Evolutionary conservation across 2,329 filamentous ascomycete species (phyloP).

Genomic region (Aspergillus sclerotialis): DNA sequence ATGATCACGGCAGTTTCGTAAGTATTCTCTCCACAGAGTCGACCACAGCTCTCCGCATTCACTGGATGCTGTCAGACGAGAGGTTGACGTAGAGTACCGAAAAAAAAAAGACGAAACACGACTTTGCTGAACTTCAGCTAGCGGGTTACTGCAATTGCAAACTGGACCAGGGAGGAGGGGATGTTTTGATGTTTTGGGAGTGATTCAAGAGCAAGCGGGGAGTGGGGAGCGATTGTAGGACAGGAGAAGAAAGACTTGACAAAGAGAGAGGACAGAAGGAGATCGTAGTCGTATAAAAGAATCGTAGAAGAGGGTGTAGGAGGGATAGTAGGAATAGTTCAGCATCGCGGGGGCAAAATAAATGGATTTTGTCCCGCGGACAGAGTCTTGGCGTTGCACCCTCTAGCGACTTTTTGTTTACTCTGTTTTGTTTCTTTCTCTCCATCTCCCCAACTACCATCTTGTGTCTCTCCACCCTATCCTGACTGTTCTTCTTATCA

Average conservation of each 20-base stretch:
- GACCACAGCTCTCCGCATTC: background rate
- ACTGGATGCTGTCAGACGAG: background rate
- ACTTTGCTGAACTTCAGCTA: too few species aligned
- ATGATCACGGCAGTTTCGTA: slow-evolving; percentile 35
- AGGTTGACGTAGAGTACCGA: background rate
- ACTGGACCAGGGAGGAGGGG: slow-evolving; percentile 1
- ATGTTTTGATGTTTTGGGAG: background rate
- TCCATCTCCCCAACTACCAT: slow-evolving; percentile 3
- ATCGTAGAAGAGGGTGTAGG: background rate
- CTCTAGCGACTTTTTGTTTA: slow-evolving; percentile 21
- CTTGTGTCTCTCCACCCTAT: background rate
- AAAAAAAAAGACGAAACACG: background rate
- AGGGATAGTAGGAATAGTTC: background rate
- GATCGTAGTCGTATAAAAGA: background rate
- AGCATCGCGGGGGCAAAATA: background rate
- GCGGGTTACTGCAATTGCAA: background rate
- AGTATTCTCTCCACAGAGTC: background rate
- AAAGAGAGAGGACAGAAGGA: background rate
- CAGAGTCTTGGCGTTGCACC: slow-evolving; percentile 12
- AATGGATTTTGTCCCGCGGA: background rate
- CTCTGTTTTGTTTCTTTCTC: slow-evolving; percentile 1
- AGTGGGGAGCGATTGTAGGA: background rate
- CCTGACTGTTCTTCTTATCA: background rate
- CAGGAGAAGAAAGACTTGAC: background rate
- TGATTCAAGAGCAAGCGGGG: slow-evolving; percentile 1